Base-by-base conservation (phyloP, 805 yeast species). In the Myxozyma neglecta region DNA sequence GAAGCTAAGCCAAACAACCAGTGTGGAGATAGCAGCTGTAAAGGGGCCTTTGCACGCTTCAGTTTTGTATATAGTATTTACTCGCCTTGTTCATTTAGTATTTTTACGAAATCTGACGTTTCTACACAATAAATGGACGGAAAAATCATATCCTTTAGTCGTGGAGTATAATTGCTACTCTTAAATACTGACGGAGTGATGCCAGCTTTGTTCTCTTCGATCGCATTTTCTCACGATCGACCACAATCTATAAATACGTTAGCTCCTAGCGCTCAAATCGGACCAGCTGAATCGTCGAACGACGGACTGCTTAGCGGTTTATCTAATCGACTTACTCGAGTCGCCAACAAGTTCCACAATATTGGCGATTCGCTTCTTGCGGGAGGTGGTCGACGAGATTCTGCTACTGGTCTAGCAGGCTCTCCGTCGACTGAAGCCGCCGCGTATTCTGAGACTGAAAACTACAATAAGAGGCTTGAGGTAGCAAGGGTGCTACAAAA, bases 401-500 rank as follows among this genome's bases (percentile, higher is more conserved):
- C 32, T 6, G 13, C n/a, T 9, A 34, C 16, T 10, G 39, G 43
- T 14, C 32, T 32, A 14, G 24, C 24, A 5, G 8, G 44, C 4
- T 50, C 53, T 9, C 43, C 53, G 3, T 20, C n/a, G n/a, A 10
- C 29, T 2, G 44, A 37, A 18, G 36, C 53, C 10, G 10, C 13
- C 14, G n/a, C n/a, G n/a, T 44, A 18, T 24, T 8, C 48, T 6
- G 44, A 40, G 3, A 24, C 16, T n/a, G 46, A 57, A 11, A 47
- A 36, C 11, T 47, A 34, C 6, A 34, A 35, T 20, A 54, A 50
- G 16, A 56, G 60, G 35, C 53, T 59, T 3, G 60, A 59, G 8
- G 58, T 57, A 18, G 63, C 66, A 14, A 40, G n/a, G 9, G 48
- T 37, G 35, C 24, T 62, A 24, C 63, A 62, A 44, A 24, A 54